Evolutionary conservation across 2,329 filamentous ascomycete genomes (phyloP).

Genomic region (Chaetomiaceae sp.): DNA sequence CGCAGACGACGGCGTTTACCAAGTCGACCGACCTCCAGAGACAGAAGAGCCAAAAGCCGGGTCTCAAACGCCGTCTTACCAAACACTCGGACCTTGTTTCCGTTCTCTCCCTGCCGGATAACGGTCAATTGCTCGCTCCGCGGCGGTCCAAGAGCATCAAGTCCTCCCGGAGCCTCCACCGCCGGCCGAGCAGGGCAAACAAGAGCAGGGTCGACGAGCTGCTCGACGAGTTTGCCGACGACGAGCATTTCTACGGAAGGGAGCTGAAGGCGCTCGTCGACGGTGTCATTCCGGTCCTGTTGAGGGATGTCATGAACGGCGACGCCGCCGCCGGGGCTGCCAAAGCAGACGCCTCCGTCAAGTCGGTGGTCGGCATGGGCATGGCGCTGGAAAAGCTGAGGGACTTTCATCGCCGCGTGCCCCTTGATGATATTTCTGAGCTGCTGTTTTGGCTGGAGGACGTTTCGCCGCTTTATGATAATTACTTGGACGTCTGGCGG

Average conservation of each 20-base stretch:
- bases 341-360: slow-evolving; percentile 61
- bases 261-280: slow-evolving; percentile 92
- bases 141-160: slow-evolving; percentile 64
- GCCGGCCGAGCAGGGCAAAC: slow-evolving; percentile 60
- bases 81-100: slow-evolving; percentile 94
- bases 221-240: slow-evolving; percentile 71
- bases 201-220: slow-evolving; percentile 70
- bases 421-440: slow-evolving; percentile 63
- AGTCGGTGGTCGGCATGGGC: slow-evolving; percentile 92
- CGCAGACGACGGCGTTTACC: slow-evolving; percentile 47
- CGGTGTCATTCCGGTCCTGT: slow-evolving; percentile 86
- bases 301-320: slow-evolving; percentile 76
- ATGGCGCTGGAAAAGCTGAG: slow-evolving; percentile 81
- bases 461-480: slow-evolving; percentile 72
- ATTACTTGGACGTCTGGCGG: slow-evolving; percentile 84
- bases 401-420: slow-evolving; percentile 73
- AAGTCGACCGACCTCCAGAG: slow-evolving; percentile 42
- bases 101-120: slow-evolving; percentile 70
- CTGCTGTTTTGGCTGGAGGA: slow-evolving; percentile 78
- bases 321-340: slow-evolving; percentile 48
- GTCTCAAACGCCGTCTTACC: slow-evolving; percentile 70
- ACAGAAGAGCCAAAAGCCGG: slow-evolving; percentile 45
- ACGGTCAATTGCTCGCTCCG: slow-evolving; percentile 42
- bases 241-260: slow-evolving; percentile 82
- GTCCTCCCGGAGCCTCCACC: slow-evolving; percentile 73